Base-by-base conservation (phyloP, 805 yeast species). In the Yamadazyma paraphyllophila region DNA sequence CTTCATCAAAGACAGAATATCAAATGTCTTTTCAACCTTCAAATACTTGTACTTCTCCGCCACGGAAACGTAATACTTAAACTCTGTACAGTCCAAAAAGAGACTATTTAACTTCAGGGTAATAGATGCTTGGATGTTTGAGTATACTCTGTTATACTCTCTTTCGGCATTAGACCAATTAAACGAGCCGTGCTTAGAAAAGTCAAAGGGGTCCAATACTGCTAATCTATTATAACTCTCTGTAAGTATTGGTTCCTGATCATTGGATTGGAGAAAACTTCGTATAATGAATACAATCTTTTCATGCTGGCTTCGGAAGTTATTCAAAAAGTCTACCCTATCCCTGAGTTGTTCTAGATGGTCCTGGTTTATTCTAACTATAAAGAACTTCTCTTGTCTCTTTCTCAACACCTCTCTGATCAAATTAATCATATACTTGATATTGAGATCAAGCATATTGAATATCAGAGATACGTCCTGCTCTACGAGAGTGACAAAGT, bases 341-440 rank as follows among this genome's bases (percentile, higher is more conserved):
- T 74, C 75, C 47, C 66, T 71, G 20, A 80, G 44, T 12, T 50
- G 58, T 1, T 51, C 54, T 1, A 65, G 53, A 2, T 24, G 60
- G 2, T 74, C 65, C 7, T 81, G 73, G n/a, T 67, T 68, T 8
- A 89, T 70, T 46, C 82, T 78, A 15, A 88, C 78, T 16, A 83
- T 76, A 11, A 84, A 74, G 57, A 85, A 84, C 48, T 81, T 82
- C 44, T 86, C 92, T 7, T 81, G 80, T 36, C 94, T 66, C 54
- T 82, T 86, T 51, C 97, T 71, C 34, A 87, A 69, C 2, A 86
- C 62, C 48, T 91, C 97, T 45, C 97, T 75, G 0, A 88, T 78
- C 36, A 85, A 58, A 42, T 79, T 76, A 1, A 82, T 77, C 65
- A 83, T 80, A 45, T 81, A 87, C 56, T 83, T 82, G 9, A 81